Percentiles rank a stretch among this genome's conserved stretches.
These are phyloP conservation scores for Deuterostichococcus epilithicus DNA, from an alignment of 139 green algal species.

Conservation along the genomic window DNA sequence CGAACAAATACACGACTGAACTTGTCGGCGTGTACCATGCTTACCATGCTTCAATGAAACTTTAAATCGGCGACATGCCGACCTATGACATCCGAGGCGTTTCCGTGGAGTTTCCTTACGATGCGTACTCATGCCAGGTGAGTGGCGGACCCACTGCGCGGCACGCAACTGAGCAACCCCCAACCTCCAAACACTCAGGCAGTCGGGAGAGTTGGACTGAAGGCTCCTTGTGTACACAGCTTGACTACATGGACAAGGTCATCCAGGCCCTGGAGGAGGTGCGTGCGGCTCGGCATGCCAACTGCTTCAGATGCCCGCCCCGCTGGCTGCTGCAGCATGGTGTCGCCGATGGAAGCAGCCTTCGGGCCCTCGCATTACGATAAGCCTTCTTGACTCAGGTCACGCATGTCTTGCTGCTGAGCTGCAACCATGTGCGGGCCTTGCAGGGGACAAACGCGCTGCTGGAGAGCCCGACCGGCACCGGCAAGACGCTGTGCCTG, in stretches of 20 bases:
- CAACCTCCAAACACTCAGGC: constrained; percentile 1
- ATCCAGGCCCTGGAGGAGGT: constrained; percentile 84
- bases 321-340: too few species aligned
- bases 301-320: too few species aligned
- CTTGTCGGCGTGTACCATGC: too few species aligned
- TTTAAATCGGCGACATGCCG: too few species aligned
- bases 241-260: constrained; percentile 88
- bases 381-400: too few species aligned
- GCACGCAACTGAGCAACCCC: background rate
- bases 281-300: constrained; percentile 9
- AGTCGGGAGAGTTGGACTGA: too few species aligned
- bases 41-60: too few species aligned
- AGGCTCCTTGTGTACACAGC: too few species aligned
- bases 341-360: background rate
- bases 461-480: constrained; percentile 93
- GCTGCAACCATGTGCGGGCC: too few species aligned
- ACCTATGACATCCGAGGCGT: constrained; percentile 49
- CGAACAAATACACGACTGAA: too few species aligned
- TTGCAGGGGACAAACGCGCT: constrained; percentile 76
- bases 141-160: background rate
- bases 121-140: constrained; percentile 84
- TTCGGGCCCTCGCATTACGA: too few species aligned
- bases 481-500: constrained; percentile 96
- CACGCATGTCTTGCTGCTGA: background rate
- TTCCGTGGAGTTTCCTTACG: constrained; percentile 79